Percentiles rank a stretch among this genome's conserved stretches.
Conservation (phyloP, 768 basidiomycete genomes). For the Suillus cothurnatus region DNA sequence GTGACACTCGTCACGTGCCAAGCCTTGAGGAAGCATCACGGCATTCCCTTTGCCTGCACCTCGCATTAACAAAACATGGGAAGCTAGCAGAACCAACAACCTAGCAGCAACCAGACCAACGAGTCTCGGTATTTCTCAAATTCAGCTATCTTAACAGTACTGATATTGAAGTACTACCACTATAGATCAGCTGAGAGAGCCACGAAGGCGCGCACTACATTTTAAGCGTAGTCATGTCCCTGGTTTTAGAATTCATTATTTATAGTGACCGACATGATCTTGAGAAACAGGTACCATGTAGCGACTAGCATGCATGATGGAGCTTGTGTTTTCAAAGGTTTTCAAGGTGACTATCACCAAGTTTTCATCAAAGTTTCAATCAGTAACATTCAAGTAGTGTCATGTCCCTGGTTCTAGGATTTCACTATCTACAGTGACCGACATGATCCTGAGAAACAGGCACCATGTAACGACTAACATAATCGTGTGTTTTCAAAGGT, state of each 20-base stretch:
- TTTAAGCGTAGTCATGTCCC: background rate
- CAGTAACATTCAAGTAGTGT: background rate
- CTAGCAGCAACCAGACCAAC: background rate
- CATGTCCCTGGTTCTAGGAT: background rate
- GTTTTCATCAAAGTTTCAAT: background rate
- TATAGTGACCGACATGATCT: too few relatives aligned
- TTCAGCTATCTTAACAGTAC: background rate
- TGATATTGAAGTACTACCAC: background rate
- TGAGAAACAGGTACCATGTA: background rate
- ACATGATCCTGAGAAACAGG: background rate
- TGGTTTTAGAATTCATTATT: background rate
- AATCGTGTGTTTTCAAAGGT: background rate
- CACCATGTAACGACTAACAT: background rate
- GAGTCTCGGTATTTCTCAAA: background rate
- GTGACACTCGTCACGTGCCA: background rate
- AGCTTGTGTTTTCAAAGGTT: background rate
- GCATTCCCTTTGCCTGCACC: background rate
- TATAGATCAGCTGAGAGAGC: background rate
- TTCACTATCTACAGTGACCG: too few relatives aligned
- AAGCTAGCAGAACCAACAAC: background rate
- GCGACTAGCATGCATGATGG: background rate
- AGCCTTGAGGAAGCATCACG: background rate
- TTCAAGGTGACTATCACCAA: background rate
- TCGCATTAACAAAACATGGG: background rate
- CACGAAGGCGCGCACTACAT: background rate